These are phyloP conservation scores for Medicago lupulina DNA, from an alignment of 306 rosid genomes.

Conservation along the genomic window DNA sequence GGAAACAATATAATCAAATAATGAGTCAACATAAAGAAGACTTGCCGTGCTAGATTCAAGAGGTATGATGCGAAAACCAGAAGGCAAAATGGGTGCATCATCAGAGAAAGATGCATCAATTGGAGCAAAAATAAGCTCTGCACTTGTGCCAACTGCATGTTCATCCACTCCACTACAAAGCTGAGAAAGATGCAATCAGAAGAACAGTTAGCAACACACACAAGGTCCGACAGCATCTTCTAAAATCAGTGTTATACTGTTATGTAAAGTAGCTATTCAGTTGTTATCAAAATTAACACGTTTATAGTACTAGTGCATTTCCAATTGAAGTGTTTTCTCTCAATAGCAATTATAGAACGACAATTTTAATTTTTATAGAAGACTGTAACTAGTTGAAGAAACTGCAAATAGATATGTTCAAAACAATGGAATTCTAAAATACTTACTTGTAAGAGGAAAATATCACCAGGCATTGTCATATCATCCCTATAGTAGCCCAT, in stretches of 20 bases:
- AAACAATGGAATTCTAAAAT: constrained; percentile 1
- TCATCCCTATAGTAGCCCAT: constrained; percentile 93
- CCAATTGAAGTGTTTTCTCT: neutral
- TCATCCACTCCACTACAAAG: constrained; percentile 95
- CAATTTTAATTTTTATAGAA: neutral
- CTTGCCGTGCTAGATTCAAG: constrained; percentile 76
- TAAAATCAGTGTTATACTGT: neutral
- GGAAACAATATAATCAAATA: neutral
- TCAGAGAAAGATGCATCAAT: constrained; percentile 97
- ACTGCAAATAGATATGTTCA: constrained; percentile 18
- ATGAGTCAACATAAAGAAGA: neutral
- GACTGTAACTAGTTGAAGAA: constrained; percentile 18
- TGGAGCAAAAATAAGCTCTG: constrained; percentile 97
- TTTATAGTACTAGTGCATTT: neutral
- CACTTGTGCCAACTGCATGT: constrained; percentile 78
- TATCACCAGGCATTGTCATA: constrained; percentile 84
- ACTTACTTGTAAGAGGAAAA: constrained; percentile 97
- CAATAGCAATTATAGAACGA: neutral
- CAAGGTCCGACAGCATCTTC: constrained; percentile 9
- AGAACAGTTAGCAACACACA: constrained; percentile 34
- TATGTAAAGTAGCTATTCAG: constrained; percentile 4
- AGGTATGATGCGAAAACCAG: constrained; percentile 95
- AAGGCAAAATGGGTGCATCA: constrained; percentile 94
- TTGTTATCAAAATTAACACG: neutral
- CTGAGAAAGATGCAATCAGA: constrained; percentile 54